Evolutionary conservation across 352 stramenopile genomes (phyloP).

Genomic region (Globisporangium alternatum): DNA sequence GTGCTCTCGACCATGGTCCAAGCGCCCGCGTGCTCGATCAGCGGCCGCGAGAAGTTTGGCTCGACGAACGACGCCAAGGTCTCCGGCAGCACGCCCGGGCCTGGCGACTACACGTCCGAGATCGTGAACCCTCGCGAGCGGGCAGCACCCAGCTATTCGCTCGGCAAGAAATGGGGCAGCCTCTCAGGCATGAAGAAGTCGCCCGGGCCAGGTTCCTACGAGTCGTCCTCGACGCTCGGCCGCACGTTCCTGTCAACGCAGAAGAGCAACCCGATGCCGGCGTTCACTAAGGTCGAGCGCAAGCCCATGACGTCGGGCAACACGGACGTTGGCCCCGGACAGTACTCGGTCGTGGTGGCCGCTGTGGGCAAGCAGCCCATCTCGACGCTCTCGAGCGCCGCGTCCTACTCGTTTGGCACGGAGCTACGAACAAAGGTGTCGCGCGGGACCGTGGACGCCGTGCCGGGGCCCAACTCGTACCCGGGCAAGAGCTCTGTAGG

Average conservation of each 20-base stretch:
- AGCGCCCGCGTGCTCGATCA: slow-evolving; percentile 64
- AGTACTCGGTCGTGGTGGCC: slow-evolving; percentile 69
- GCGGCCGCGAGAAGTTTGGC: slow-evolving; percentile 75
- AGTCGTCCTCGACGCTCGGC: slow-evolving; percentile 54
- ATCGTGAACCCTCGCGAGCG: slow-evolving; percentile 72
- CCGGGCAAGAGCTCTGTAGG: slow-evolving; percentile 57
- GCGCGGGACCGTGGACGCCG: slow-evolving; percentile 24
- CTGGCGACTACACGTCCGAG: slow-evolving; percentile 57
- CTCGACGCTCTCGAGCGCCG: slow-evolving; percentile 54
- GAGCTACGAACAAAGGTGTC: slow-evolving; percentile 43
- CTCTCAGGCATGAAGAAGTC: slow-evolving; percentile 44
- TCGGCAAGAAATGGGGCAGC: slow-evolving; percentile 70
- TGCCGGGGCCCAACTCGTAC: slow-evolving; percentile 50
- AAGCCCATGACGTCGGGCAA: slow-evolving; percentile 48
- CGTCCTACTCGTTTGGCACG: slow-evolving; percentile 67
- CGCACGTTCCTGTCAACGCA: slow-evolving; percentile 71
- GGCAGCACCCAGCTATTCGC: slow-evolving; percentile 60
- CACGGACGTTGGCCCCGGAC: slow-evolving; percentile 62
- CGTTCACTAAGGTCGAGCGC: slow-evolving; percentile 68
- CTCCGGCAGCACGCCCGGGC: slow-evolving; percentile 46
- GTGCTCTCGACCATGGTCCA: slow-evolving; percentile 60
- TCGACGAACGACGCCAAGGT: slow-evolving; percentile 53
- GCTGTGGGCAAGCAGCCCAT: slow-evolving; percentile 63
- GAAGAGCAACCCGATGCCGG: slow-evolving; percentile 52
- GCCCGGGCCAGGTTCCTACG: slow-evolving; percentile 60